These are phyloP conservation scores for Fennellomyces sp. DNA, from an alignment of 371 early-diverging fungal species.

Conservation along the genomic window DNA sequence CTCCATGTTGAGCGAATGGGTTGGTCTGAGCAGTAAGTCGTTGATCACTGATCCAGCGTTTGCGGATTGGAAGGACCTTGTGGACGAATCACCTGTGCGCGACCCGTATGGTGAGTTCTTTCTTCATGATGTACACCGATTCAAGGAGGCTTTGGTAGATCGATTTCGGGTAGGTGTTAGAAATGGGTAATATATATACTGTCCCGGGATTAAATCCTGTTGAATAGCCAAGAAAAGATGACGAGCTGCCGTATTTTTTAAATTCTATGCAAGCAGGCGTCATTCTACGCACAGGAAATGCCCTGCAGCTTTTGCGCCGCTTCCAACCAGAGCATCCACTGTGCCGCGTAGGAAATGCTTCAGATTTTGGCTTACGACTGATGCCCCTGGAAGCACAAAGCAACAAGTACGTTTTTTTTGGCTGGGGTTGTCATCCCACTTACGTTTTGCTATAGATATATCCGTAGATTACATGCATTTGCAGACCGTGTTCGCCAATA, in stretches of 20 bases:
- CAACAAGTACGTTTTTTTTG: slow-evolving; percentile 18
- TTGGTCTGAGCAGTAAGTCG: slow-evolving; percentile 27
- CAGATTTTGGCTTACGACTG: slow-evolving; percentile 10
- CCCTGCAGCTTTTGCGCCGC: slow-evolving; percentile 25
- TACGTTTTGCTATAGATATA: too few relatives aligned
- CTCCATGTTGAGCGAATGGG: slow-evolving; percentile 53
- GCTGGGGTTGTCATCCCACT: too few relatives aligned
- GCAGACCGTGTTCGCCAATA: slow-evolving; percentile 6
- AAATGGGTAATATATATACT: too few relatives aligned
- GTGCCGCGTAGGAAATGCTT: slow-evolving; percentile 9
- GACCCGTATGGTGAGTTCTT: slow-evolving; percentile 57
- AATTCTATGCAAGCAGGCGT: slow-evolving; percentile 16
- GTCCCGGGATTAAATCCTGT: too few relatives aligned
- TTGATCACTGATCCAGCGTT: neutral
- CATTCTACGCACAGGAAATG: slow-evolving; percentile 36
- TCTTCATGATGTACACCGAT: slow-evolving; percentile 19
- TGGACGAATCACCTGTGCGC: slow-evolving; percentile 5
- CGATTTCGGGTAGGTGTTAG: neutral
- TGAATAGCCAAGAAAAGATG: slow-evolving; percentile 18
- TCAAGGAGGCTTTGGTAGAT: neutral
- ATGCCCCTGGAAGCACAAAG: slow-evolving; percentile 5
- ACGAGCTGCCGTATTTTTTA: slow-evolving; percentile 29
- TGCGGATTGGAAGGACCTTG: slow-evolving; percentile 1
- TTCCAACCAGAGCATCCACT: slow-evolving; percentile 35
- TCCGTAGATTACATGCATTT: neutral